Evolutionary conservation across 148 eudicot species (phyloP).

Genomic region (Chenopodium quinoa): DNA sequence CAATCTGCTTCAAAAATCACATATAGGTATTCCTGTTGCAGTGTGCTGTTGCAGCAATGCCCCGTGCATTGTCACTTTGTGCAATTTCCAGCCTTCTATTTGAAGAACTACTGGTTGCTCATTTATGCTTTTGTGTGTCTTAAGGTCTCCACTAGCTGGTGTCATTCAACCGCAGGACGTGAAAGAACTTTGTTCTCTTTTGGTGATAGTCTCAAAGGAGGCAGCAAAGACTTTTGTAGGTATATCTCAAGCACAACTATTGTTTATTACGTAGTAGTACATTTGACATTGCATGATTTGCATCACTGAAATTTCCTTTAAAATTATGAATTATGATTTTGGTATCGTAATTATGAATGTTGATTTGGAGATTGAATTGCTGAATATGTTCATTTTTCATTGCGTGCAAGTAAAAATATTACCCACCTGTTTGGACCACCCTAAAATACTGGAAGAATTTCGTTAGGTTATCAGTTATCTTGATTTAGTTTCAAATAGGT

Average conservation of each 20-base stretch:
- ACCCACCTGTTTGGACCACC: not conserved
- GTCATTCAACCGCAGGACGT: slow-evolving; percentile 45
- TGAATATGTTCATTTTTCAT: not conserved
- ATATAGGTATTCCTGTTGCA: slow-evolving; percentile 40
- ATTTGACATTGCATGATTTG: not conserved
- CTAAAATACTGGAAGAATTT: not conserved
- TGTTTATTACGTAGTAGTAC: not conserved
- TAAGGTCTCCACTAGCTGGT: slow-evolving; percentile 58
- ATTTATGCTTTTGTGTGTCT: not conserved
- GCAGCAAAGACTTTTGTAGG: slow-evolving; percentile 46
- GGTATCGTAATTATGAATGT: not conserved
- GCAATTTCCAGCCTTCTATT: not conserved
- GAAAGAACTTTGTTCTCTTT: slow-evolving; percentile 60
- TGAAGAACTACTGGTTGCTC: not conserved
- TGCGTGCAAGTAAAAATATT: not conserved
- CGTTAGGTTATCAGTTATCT: not conserved
- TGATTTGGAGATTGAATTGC: not conserved
- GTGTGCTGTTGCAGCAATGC: not conserved
- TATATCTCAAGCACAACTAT: slow-evolving; percentile 2
- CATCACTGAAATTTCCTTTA: not conserved
- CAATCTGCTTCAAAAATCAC: slow-evolving; percentile 36
- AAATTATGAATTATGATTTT: not conserved
- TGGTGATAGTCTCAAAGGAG: slow-evolving; percentile 56
- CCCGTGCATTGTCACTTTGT: not conserved
- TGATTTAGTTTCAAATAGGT: not conserved